phyloP scores from a whole-genome alignment of 176 grass and related monocot genomes.

The Lolium multiflorum region DNA sequence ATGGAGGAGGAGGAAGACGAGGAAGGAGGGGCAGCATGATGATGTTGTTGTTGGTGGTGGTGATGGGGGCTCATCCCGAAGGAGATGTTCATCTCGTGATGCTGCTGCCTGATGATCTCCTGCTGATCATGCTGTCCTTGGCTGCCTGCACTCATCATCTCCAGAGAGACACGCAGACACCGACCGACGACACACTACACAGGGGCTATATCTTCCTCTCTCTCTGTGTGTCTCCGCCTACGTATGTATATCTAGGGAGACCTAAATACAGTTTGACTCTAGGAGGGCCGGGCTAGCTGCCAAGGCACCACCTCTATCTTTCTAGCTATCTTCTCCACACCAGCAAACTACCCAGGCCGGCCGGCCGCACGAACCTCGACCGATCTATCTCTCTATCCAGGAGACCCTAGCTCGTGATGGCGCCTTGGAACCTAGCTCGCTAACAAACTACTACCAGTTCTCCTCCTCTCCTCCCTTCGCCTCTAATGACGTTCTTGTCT shows the following conservation, averaged over 20 bases:
- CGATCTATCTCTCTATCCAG: conserved; percentile 48
- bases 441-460: conserved; percentile 51
- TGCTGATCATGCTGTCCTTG: conserved; percentile 21
- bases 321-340: conserved; percentile 45
- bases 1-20: conserved; percentile 68
- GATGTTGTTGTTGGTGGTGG: background rate
- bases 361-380: conserved; percentile 34
- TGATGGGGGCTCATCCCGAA: conserved; percentile 57
- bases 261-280: conserved; percentile 68
- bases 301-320: conserved; percentile 42
- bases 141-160: conserved; percentile 40
- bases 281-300: conserved; percentile 35
- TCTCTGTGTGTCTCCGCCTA: background rate
- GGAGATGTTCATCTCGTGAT: conserved; percentile 65
- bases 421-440: conserved; percentile 54
- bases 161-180: conserved; percentile 30
- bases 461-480: conserved; percentile 2
- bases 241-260: conserved; percentile 27
- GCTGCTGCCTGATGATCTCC: conserved; percentile 38
- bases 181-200: background rate
- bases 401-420: conserved; percentile 51
- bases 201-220: conserved; percentile 14
- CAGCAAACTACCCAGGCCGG: conserved; percentile 47
- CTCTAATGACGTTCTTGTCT: conserved; percentile 15
- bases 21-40: conserved; percentile 36